Percentiles rank a stretch among this genome's conserved stretches.
phyloP scores from a whole-genome alignment of 345 rosid genomes.

The Acer yangbiense region DNA sequence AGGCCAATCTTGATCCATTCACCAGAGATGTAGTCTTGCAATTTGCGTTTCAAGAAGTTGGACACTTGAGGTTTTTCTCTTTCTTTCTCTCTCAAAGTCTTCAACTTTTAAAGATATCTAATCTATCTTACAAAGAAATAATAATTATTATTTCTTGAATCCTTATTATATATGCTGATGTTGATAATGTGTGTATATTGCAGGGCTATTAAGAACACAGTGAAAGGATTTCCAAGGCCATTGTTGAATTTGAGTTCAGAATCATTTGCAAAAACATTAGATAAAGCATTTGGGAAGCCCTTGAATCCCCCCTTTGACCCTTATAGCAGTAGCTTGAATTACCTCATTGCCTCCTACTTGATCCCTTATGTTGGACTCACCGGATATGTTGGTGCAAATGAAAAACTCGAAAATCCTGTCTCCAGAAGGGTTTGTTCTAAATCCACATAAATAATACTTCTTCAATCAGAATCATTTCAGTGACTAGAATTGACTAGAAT shows the following conservation, averaged over 20 bases:
- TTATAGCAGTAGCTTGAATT: constrained; percentile 55
- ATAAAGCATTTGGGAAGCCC: constrained; percentile 52
- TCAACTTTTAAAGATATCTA: not conserved
- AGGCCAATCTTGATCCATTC: constrained; percentile 59
- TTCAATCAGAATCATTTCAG: no score
- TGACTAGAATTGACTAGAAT: no score
- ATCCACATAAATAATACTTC: not conserved
- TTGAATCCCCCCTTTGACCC: constrained; percentile 75
- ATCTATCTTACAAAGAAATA: not conserved
- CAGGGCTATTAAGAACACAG: constrained; percentile 67
- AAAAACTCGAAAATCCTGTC: constrained; percentile 43
- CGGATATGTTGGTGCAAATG: constrained; percentile 76
- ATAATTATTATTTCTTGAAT: no score
- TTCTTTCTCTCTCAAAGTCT: not conserved
- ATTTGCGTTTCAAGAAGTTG: constrained; percentile 90
- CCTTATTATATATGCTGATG: not conserved
- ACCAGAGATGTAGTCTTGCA: constrained; percentile 65
- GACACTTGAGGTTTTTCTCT: constrained; percentile 62
- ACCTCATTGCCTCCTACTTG: constrained; percentile 70
- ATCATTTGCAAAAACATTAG: constrained; percentile 53
- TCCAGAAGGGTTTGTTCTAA: constrained; percentile 51
- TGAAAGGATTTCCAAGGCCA: constrained; percentile 85
- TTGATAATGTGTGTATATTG: not conserved
- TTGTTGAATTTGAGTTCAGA: constrained; percentile 58
- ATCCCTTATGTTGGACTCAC: constrained; percentile 86